These are phyloP conservation scores for Chenopodium formosanum DNA, from an alignment of 148 eudicot genomes.

Conservation along the genomic window DNA sequence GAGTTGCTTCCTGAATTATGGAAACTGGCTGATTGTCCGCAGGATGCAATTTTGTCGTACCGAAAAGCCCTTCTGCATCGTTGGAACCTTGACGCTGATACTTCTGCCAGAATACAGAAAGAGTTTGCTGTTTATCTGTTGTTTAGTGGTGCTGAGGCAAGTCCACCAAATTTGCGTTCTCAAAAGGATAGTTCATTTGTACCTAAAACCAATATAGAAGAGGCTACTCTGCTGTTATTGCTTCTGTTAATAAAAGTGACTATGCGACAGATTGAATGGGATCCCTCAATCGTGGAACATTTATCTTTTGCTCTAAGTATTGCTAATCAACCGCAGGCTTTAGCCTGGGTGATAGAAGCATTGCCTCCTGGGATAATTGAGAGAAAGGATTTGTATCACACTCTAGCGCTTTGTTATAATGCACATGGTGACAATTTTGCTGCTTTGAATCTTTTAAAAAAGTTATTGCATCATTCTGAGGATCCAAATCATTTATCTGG, in stretches of 20 bases:
- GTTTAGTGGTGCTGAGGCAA: slow-evolving; percentile 71
- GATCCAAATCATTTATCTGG: slow-evolving; percentile 50
- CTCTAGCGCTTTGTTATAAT: slow-evolving; percentile 72
- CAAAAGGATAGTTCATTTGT: slow-evolving; percentile 67
- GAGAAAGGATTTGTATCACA: slow-evolving; percentile 54
- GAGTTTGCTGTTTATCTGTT: slow-evolving; percentile 87
- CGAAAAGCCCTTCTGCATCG: slow-evolving; percentile 67
- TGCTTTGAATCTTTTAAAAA: slow-evolving; percentile 65
- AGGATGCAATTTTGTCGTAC: slow-evolving; percentile 66
- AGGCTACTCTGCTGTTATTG: slow-evolving; percentile 75
- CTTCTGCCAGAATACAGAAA: slow-evolving; percentile 66
- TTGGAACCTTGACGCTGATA: slow-evolving; percentile 75
- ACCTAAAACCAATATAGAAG: slow-evolving; percentile 80
- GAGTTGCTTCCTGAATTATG: slow-evolving; percentile 89
- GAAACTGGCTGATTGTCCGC: slow-evolving; percentile 65
- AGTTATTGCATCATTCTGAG: slow-evolving; percentile 44
- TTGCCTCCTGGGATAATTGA: slow-evolving; percentile 65
- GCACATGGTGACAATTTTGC: slow-evolving; percentile 57
- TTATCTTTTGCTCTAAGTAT: slow-evolving; percentile 74
- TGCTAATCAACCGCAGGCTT: slow-evolving; percentile 52
- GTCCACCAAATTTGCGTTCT: slow-evolving; percentile 53
- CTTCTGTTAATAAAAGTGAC: slow-evolving; percentile 58
- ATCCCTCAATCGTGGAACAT: slow-evolving; percentile 81
- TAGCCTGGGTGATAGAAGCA: slow-evolving; percentile 77
- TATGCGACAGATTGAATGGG: slow-evolving; percentile 69